A percentile compares a stretch with the other conserved stretches of the same genome.
phyloP scores from a whole-genome alignment of 371 early-diverging fungal genomes.

The Apophysomyces variabilis region DNA sequence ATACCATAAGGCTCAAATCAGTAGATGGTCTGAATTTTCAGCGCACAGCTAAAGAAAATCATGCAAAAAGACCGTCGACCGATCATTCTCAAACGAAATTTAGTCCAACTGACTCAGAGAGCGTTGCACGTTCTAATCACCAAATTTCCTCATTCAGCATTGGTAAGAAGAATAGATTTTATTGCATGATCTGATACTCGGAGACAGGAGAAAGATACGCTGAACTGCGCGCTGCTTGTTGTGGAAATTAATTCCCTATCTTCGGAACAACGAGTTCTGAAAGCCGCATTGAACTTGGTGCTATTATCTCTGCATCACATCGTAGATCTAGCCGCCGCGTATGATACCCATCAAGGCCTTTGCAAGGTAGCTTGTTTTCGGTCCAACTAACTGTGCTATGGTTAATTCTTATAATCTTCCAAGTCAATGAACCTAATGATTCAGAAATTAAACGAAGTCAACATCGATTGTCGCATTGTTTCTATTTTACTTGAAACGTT shows the following conservation, averaged over 20 bases:
- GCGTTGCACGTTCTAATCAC: not conserved
- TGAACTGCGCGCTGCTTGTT: constrained; percentile 35
- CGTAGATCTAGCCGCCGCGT: constrained; percentile 28
- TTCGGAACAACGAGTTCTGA: constrained; percentile 54
- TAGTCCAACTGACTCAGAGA: constrained; percentile 2
- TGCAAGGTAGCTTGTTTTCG: constrained; percentile 18
- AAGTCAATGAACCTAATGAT: constrained; percentile 41
- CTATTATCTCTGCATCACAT: constrained; percentile 36
- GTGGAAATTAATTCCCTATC: constrained; percentile 32
- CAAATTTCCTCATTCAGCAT: not conserved
- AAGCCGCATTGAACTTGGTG: constrained; percentile 41
- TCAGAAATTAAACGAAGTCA: constrained; percentile 35
- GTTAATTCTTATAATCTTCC: not conserved
- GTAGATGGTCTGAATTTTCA: not conserved
- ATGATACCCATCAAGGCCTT: constrained; percentile 31
- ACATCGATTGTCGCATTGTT: constrained; percentile 43
- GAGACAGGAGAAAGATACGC: constrained; percentile 12
- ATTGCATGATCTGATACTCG: not conserved
- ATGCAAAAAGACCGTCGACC: constrained; percentile 5
- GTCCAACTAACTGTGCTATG: too few relatives aligned
- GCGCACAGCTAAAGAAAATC: not conserved
- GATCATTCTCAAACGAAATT: not conserved
- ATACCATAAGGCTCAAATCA: not conserved
- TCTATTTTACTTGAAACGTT: constrained; percentile 49
- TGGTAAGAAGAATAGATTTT: not conserved